Base-by-base conservation (phyloP, 768 basidiomycete genomes). In the Paxillus ammoniavirescens region DNA sequence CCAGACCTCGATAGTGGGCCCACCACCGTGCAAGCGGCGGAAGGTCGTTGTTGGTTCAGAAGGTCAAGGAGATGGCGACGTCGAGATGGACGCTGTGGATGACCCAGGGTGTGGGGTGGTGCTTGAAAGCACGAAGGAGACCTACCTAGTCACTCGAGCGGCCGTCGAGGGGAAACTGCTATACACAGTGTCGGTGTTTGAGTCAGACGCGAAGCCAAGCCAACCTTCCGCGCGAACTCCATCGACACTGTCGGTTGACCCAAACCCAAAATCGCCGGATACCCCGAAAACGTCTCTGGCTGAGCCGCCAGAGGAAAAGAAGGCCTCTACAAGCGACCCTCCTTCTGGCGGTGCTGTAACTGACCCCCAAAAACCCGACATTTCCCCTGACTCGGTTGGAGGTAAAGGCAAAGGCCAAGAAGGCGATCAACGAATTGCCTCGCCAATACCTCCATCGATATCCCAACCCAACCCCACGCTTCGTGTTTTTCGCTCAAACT, bases 21-120 rank as follows among this genome's bases (percentile, higher is more conserved):
- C 58, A 4, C 59, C 58, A 3, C 58, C 59, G 7, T n/a, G 52
- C 10, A 70, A 70, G 48, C 69, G 69, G 23, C 66, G 67, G 48
- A 70, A 65, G 60, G 30, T 59, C 2, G n/a, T 49, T 38, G 46
- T 35, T 31, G n/a, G 21, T 3, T 43, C 9, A n/a, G 60, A 56
- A 41, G 47, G 5, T n/a, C 60, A 55, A 35, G 23, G 14, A 4
- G 50, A 57, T 9, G 57, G 35, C 3, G 58, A 57, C 1, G 48
- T 55, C 3, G 54, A 58, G 2, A 54, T 43, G 55, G 56, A 55
- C n/a, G 17, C 56, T 1, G 50, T 18, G 4, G 59, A 61, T 3
- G 61, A 62, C 0, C 7, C 42, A 21, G 42, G 31, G 30, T 48
- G 42, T 33, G 65, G 66, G 5, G 18, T 69, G 23, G 56, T 71